Conservation (phyloP, 768 basidiomycete genomes). For the Mycena maculata region DNA sequence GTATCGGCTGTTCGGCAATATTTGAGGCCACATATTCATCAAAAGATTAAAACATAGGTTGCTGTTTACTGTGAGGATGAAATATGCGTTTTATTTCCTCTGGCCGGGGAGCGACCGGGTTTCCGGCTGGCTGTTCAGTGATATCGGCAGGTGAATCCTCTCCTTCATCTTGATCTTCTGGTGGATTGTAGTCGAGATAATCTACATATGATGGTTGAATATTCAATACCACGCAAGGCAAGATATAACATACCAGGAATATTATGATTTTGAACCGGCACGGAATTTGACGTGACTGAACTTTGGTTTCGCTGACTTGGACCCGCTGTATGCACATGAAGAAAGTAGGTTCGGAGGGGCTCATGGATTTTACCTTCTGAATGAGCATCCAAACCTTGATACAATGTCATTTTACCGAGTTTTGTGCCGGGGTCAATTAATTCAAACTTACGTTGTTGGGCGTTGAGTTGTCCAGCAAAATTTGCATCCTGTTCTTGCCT, state of each 20-base stretch:
- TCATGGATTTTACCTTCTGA: too few species aligned
- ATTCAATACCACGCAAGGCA: neutral
- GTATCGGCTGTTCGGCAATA: neutral
- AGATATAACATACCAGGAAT: neutral
- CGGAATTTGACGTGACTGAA: neutral
- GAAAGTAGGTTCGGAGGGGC: too few species aligned
- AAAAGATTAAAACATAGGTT: neutral
- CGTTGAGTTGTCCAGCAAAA: too few species aligned
- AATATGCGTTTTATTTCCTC: slow-evolving; percentile 15
- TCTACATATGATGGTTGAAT: neutral
- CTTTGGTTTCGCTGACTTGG: too few species aligned
- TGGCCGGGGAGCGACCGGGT: neutral
- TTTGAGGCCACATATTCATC: neutral
- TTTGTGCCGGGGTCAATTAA: too few species aligned
- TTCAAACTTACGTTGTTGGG: too few species aligned
- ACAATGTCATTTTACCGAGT: too few species aligned
- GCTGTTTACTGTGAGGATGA: slow-evolving; percentile 20
- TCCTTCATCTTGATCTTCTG: neutral
- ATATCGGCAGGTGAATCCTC: neutral
- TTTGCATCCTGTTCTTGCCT: too few species aligned
- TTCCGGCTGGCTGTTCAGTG: neutral
- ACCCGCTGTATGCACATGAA: too few species aligned
- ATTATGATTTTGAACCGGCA: neutral
- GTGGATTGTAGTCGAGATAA: neutral
- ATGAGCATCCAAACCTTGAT: too few species aligned